These are phyloP conservation scores for Lomentospora prolificans DNA, from an alignment of 2,329 filamentous ascomycete species.

Conservation along the genomic window DNA sequence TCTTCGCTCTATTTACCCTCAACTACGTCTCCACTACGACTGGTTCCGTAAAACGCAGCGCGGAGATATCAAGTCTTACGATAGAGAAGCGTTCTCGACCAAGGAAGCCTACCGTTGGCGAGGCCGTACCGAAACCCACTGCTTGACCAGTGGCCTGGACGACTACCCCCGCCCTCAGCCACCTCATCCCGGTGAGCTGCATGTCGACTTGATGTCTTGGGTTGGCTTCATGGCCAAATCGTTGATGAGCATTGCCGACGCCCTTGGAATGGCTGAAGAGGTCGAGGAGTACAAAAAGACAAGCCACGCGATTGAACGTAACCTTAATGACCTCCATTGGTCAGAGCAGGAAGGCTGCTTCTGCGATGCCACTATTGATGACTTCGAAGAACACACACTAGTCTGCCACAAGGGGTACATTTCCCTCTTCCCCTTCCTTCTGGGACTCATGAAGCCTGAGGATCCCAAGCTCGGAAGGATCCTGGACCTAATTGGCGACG, in stretches of 20 bases:
- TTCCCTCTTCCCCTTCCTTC: constrained; percentile 83
- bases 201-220: constrained; percentile 92
- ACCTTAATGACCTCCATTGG: constrained; percentile 93
- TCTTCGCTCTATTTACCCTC: constrained; percentile 70
- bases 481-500: constrained; percentile 68
- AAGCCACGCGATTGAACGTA: constrained; percentile 67
- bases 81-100: constrained; percentile 76
- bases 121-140: constrained; percentile 75
- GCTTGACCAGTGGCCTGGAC: constrained; percentile 87
- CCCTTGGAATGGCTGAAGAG: constrained; percentile 69
- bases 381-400: constrained; percentile 79
- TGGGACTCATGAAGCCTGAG: constrained; percentile 66
- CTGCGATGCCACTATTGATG: constrained; percentile 92
- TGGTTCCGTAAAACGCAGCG: constrained; percentile 93
- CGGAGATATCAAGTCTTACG: constrained; percentile 85
- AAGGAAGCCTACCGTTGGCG: constrained; percentile 95
- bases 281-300: constrained; percentile 60
- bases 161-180: constrained; percentile 93
- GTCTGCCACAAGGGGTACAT: constrained; percentile 97
- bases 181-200: constrained; percentile 89
- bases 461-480: constrained; percentile 65
- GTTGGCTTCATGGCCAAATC: constrained; percentile 91
- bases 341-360: constrained; percentile 69
- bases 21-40: constrained; percentile 78
- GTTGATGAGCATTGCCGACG: constrained; percentile 68